Conservation (phyloP, 331 rosid species). For the Acacia pycnantha region DNA sequence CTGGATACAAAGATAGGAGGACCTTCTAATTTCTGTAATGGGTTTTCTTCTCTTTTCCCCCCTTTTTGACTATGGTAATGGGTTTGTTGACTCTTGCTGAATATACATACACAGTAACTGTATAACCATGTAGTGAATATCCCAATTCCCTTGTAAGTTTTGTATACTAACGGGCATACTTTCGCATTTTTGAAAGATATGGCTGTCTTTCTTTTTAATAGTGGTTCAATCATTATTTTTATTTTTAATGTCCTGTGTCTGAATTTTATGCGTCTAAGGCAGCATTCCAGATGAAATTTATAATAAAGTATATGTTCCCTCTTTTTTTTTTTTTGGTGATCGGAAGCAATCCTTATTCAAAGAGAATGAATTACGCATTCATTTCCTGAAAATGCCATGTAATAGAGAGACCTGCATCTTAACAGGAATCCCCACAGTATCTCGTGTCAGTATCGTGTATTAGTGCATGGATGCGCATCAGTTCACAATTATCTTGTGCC, state of each 20-base stretch:
- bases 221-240: neutral
- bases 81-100: slow-evolving; percentile 6
- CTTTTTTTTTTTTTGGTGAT: neutral
- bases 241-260: neutral
- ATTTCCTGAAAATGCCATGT: too few species aligned
- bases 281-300: neutral
- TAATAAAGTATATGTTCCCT: neutral
- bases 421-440: too few species aligned
- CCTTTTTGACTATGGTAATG: neutral
- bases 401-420: too few species aligned
- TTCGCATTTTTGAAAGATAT: slow-evolving; percentile 8
- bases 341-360: neutral
- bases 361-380: neutral
- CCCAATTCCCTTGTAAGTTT: slow-evolving; percentile 37
- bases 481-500: too few species aligned
- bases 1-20: slow-evolving; percentile 6
- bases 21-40: neutral
- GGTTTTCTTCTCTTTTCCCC: neutral
- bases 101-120: slow-evolving; percentile 23
- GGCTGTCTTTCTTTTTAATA: neutral
- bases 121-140: slow-evolving; percentile 35
- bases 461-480: too few species aligned
- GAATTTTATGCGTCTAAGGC: neutral
- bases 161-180: slow-evolving; percentile 22
- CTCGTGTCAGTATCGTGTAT: too few species aligned